These are phyloP conservation scores for Massariosphaeria phaeospora DNA, from an alignment of 495 filamentous ascomycete species.

Conservation along the genomic window DNA sequence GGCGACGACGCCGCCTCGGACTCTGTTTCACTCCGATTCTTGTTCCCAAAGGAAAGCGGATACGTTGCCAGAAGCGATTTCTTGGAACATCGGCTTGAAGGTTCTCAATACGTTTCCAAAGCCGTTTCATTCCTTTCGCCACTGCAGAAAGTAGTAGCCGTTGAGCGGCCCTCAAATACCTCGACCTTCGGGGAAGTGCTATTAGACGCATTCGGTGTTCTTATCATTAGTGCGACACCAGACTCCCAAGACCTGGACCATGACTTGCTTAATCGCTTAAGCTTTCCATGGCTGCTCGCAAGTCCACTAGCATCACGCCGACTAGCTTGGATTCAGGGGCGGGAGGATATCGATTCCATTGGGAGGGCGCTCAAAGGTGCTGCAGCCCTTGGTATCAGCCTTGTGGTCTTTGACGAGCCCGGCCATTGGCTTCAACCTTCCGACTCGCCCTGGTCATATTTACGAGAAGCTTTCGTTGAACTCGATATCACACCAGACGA, in stretches of 20 bases:
- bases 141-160: background rate
- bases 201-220: background rate
- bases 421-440: slow-evolving; percentile 47
- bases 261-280: slow-evolving; percentile 30
- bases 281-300: slow-evolving; percentile 29
- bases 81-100: slow-evolving; percentile 8
- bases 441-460: slow-evolving; percentile 36
- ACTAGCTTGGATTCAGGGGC: slow-evolving; percentile 4
- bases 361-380: slow-evolving; percentile 34
- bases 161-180: background rate
- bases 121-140: background rate
- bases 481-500: slow-evolving; percentile 20
- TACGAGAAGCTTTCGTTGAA: slow-evolving; percentile 39
- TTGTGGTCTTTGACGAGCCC: slow-evolving; percentile 46
- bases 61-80: background rate
- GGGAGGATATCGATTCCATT: slow-evolving; percentile 26
- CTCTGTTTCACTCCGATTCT: background rate
- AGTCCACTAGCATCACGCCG: background rate
- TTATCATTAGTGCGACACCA: background rate
- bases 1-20: background rate
- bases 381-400: slow-evolving; percentile 42
- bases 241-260: slow-evolving; percentile 7
- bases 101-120: background rate
- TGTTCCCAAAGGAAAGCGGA: background rate
- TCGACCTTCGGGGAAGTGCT: background rate